These are phyloP conservation scores for Neoboletus brunneissimus DNA, from an alignment of 768 basidiomycete genomes.

Conservation along the genomic window DNA sequence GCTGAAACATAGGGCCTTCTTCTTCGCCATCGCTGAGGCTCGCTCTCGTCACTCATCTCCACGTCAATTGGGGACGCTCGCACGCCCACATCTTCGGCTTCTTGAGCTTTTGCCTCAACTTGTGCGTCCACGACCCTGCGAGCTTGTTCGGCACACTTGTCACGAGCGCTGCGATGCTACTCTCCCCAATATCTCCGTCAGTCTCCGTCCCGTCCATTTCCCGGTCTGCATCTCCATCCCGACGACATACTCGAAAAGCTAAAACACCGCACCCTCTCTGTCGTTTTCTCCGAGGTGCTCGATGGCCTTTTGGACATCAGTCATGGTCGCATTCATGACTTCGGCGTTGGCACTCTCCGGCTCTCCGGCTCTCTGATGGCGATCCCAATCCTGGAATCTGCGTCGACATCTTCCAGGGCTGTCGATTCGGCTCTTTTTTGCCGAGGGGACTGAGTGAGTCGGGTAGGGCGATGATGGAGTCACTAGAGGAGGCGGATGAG, in stretches of 20 bases:
- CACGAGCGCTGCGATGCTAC: conserved; percentile 61
- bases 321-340: conserved; percentile 84
- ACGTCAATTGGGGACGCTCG: conserved; percentile 66
- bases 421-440: conserved; percentile 48
- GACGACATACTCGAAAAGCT: conserved; percentile 74
- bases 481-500: conserved; percentile 25
- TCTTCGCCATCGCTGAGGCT: conserved; percentile 61
- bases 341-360: conserved; percentile 37
- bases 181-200: conserved; percentile 52
- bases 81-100: conserved; percentile 47
- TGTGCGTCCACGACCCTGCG: conserved; percentile 52
- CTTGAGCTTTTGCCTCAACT: conserved; percentile 42
- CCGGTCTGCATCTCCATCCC: conserved; percentile 47
- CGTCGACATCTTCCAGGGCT: conserved; percentile 26
- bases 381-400: conserved; percentile 27
- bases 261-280: conserved; percentile 62
- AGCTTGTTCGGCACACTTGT: conserved; percentile 70
- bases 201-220: conserved; percentile 47
- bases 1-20: conserved; percentile 40
- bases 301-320: conserved; percentile 86
- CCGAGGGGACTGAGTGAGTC: conserved; percentile 42
- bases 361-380: conserved; percentile 22
- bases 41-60: conserved; percentile 78
- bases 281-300: conserved; percentile 71
- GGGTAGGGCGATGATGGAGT: conserved; percentile 16